A percentile compares a stretch with the other conserved stretches of the same genome.
Conservation (phyloP, 148 eudicot species). For the Nepenthes gracilis region DNA sequence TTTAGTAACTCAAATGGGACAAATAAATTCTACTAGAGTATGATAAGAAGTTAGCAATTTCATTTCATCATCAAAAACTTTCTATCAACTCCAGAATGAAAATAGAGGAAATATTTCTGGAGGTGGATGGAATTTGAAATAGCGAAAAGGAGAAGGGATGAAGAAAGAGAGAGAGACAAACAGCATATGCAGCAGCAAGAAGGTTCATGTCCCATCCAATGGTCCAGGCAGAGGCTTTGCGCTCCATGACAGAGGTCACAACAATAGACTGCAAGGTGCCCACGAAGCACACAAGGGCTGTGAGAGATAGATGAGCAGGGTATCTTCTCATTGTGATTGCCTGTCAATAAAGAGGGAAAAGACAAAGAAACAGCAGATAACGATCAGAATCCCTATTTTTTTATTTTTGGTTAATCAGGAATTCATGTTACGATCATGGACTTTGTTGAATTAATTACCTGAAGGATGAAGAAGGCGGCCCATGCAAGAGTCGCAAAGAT, state of each 20-base stretch:
- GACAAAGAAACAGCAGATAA: neutral
- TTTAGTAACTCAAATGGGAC: too few relatives aligned
- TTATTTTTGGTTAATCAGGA: neutral
- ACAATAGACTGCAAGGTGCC: constrained; percentile 64
- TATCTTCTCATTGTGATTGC: constrained; percentile 55
- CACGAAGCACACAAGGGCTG: constrained; percentile 53
- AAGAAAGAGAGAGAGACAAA: constrained; percentile 13
- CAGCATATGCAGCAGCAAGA: constrained; percentile 75
- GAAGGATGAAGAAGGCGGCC: constrained; percentile 86
- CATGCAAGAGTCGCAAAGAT: constrained; percentile 81
- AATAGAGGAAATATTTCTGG: too few relatives aligned
- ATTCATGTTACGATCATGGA: too few relatives aligned
- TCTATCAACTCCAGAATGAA: neutral
- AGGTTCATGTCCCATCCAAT: constrained; percentile 74
- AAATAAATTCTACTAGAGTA: too few relatives aligned
- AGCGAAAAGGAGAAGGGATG: neutral
- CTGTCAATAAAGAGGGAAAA: constrained; percentile 9
- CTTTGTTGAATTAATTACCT: constrained; percentile 23
- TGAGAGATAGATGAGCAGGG: constrained; percentile 61
- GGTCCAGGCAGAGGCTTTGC: constrained; percentile 39
- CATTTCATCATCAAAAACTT: neutral
- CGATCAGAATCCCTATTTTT: neutral
- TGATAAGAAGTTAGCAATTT: neutral
- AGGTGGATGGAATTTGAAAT: neutral
- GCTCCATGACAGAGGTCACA: constrained; percentile 63